phyloP scores from a whole-genome alignment of 352 stramenopile species.

The Phytophthora pini region DNA sequence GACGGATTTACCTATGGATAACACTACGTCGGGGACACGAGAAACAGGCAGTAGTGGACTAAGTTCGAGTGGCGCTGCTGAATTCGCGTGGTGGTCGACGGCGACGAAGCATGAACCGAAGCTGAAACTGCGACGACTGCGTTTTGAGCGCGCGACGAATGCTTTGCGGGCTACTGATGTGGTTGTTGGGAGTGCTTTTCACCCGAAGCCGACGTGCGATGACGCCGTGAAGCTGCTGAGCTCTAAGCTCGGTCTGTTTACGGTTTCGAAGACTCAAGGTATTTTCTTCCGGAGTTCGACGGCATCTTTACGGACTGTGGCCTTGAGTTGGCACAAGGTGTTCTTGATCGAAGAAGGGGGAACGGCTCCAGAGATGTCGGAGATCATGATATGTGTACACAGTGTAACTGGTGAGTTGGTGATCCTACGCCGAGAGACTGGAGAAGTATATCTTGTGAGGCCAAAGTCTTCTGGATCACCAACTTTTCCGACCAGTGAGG shows the following conservation, averaged over 20 bases:
- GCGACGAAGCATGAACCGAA: slow-evolving; percentile 67
- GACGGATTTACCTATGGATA: slow-evolving; percentile 42
- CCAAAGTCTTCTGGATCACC: slow-evolving; percentile 10
- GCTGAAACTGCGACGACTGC: slow-evolving; percentile 72
- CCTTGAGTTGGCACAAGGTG: slow-evolving; percentile 43
- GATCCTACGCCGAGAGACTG: slow-evolving; percentile 43
- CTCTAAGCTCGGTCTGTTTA: slow-evolving; percentile 77
- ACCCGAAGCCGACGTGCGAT: slow-evolving; percentile 27
- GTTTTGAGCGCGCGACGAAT: slow-evolving; percentile 71
- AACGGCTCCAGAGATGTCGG: slow-evolving; percentile 2
- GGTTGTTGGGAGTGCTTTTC: slow-evolving; percentile 69
- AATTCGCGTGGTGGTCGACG: slow-evolving; percentile 83
- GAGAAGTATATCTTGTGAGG: slow-evolving; percentile 53
- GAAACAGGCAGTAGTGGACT: slow-evolving; percentile 7
- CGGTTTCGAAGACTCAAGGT: slow-evolving; percentile 55
- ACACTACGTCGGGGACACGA: slow-evolving; percentile 1
- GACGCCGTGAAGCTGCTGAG: slow-evolving; percentile 51
- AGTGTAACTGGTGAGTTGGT: slow-evolving; percentile 83
- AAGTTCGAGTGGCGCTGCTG: slow-evolving; percentile 40
- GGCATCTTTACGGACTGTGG: slow-evolving; percentile 47
- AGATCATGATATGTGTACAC: slow-evolving; percentile 57
- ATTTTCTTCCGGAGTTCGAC: slow-evolving; percentile 68
- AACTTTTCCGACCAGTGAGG: slow-evolving; percentile 5
- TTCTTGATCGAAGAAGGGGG: slow-evolving; percentile 9
- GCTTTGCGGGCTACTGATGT: slow-evolving; percentile 81